Evolutionary conservation across 805 yeast species (phyloP), one percentile per base, ranked within the genome.

Genomic region (Wickerhamiella slavikovae): DNA sequence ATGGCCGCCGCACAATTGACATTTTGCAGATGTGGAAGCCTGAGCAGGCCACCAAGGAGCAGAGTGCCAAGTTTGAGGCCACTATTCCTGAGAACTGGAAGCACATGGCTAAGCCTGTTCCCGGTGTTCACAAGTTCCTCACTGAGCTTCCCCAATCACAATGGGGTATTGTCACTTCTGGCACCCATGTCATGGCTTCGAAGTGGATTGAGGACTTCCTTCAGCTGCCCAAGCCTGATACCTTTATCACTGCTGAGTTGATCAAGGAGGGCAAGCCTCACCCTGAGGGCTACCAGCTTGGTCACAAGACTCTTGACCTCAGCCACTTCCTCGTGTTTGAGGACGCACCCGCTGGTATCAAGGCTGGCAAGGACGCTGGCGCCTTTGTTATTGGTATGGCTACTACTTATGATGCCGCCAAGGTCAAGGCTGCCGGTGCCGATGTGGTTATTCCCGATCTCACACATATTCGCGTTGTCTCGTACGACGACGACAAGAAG

Each of bases 101-200:
- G 32, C 65, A 72, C 45, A 59, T 61, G 44, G 83, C 85, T 36
- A 64, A 58, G 41, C 74, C 78, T 22, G 77, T 79, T 31, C 71
- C 73, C 11, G 93, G 93, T 33, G 73, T 80, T 30, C 63, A 66
- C 29, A 67, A 65, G 44, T 58, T 79, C 38, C 40, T 40, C 12
- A 36, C 33, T 22, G 38, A 46, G 13, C 42, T 45, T 15, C 51
- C 59, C 57, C 47, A 69, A 68, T 13, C 30, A 21, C 43, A 30
- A 54, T 79, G 92, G 80, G 85, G 83, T 33, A 74, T 79, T 45
- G 92, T 80, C 38, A 79, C 93, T 17, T 69, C 80, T 29, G 93
- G 92, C 41, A 72, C 83, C 34, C 60, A 63, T 38, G 71, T 67
- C 22, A 62, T 79, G 60, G 92, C 91, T 32, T 58, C 68, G 43